Evolutionary conservation across 352 stramenopile genomes (phyloP).

Genomic region (Blastocystis sp.): DNA sequence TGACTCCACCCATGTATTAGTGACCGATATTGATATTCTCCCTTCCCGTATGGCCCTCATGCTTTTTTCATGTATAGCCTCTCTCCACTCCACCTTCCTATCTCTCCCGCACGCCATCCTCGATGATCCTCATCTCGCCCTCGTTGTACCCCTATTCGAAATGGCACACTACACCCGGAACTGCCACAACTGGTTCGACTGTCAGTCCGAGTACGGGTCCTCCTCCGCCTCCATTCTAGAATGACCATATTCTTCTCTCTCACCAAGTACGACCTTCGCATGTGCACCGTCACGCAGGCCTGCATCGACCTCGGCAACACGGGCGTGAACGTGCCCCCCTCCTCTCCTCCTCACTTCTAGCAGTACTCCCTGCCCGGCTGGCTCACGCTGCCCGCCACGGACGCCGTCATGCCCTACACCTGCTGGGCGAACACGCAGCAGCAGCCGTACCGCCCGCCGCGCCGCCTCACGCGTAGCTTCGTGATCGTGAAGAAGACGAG

Average conservation of each 20-base stretch:
- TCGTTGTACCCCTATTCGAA: conserved; percentile 57
- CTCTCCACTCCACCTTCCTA: conserved; percentile 36
- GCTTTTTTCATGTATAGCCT: neutral
- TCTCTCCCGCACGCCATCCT: conserved; percentile 14
- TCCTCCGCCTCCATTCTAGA: conserved; percentile 1
- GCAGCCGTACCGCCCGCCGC: neutral
- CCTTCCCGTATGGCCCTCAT: conserved; percentile 4
- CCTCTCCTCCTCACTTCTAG: neutral
- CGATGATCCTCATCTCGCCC: conserved; percentile 7
- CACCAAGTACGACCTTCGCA: conserved; percentile 55
- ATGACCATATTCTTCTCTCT: conserved; percentile 1
- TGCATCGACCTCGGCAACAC: conserved; percentile 34
- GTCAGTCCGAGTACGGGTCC: neutral
- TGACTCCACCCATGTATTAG: conserved; percentile 48
- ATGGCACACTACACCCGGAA: conserved; percentile 26
- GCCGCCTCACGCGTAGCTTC: conserved; percentile 30
- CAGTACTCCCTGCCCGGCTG: conserved; percentile 35
- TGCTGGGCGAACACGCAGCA: conserved; percentile 58
- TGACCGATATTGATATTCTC: conserved; percentile 34
- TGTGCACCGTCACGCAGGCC: conserved; percentile 13
- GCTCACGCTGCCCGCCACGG: neutral
- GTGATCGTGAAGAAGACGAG: conserved; percentile 23
- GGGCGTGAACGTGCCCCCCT: conserved; percentile 1
- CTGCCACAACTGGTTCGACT: conserved; percentile 42
- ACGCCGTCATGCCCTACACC: neutral